A percentile compares a stretch with the other conserved stretches of the same genome.
Evolutionary conservation across 345 rosid species (phyloP).

Genomic region (Rhodamnia argentea): DNA sequence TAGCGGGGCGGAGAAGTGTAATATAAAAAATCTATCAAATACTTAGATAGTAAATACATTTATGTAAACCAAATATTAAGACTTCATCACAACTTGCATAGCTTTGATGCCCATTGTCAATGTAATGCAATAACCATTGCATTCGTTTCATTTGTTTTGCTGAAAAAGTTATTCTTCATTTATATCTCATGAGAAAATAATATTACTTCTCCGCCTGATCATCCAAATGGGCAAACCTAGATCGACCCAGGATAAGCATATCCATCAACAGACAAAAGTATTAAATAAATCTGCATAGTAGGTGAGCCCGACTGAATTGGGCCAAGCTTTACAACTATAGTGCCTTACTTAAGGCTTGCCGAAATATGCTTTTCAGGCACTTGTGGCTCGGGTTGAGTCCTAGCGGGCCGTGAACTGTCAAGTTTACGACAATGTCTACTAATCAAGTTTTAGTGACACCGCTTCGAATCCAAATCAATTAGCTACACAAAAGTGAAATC

Average conservation of each 20-base stretch:
- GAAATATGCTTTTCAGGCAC: neutral
- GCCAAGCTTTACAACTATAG: too few relatives aligned
- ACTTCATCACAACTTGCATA: neutral
- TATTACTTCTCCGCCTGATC: accelerated
- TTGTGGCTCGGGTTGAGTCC: neutral
- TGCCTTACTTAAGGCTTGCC: neutral
- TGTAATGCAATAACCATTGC: neutral
- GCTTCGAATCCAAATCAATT: too few relatives aligned
- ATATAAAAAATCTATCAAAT: neutral
- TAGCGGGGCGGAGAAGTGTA: neutral
- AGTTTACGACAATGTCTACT: neutral
- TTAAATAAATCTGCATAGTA: too few relatives aligned
- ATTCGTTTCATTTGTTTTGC: neutral
- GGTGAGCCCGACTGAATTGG: too few relatives aligned
- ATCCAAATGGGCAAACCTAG: accelerated
- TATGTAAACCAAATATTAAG: neutral
- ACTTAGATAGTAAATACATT: neutral
- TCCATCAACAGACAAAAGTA: too few relatives aligned
- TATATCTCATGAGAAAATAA: neutral
- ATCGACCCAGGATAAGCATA: neutral
- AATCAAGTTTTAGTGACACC: too few relatives aligned
- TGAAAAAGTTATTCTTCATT: neutral
- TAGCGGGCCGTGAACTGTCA: accelerated
- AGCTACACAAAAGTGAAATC: neutral
- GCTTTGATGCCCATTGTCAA: neutral